Conservation (phyloP, 768 basidiomycete genomes). For the Suillus subalutaceus region DNA sequence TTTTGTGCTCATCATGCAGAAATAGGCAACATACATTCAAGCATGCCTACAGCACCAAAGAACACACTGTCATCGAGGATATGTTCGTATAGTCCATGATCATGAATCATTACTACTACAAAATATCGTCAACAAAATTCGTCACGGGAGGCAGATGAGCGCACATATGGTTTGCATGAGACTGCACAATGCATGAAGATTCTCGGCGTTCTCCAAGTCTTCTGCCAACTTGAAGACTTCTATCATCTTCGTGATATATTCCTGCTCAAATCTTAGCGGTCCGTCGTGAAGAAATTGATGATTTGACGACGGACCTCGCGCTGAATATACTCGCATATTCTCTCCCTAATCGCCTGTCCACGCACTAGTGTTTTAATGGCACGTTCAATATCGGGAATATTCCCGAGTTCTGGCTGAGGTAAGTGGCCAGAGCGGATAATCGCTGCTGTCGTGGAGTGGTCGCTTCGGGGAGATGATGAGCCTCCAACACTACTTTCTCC, state of each 20-base stretch:
- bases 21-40: constrained; percentile 76
- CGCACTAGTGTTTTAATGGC: constrained; percentile 77
- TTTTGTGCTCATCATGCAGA: constrained; percentile 13
- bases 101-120: constrained; percentile 93
- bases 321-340: constrained; percentile 88
- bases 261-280: constrained; percentile 44
- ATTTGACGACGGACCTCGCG: constrained; percentile 58
- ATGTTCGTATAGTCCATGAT: constrained; percentile 92
- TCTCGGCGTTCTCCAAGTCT: constrained; percentile 88
- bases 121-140: constrained; percentile 11
- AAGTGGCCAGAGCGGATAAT: constrained; percentile 76
- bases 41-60: constrained; percentile 91
- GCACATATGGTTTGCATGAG: constrained; percentile 94
- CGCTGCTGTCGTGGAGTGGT: constrained; percentile 59
- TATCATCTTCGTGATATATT: constrained; percentile 87
- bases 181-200: constrained; percentile 87
- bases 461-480: constrained; percentile 68
- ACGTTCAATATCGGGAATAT: constrained; percentile 77
- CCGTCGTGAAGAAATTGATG: constrained; percentile 12
- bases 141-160: constrained; percentile 28
- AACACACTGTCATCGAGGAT: constrained; percentile 93
- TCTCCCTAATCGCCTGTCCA: constrained; percentile 74
- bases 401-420: constrained; percentile 75
- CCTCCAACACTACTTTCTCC: constrained; percentile 52
- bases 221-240: constrained; percentile 87